Evolutionary conservation across 2,329 filamentous ascomycete genomes (phyloP).

Genomic region (Mycogone perniciosa): DNA sequence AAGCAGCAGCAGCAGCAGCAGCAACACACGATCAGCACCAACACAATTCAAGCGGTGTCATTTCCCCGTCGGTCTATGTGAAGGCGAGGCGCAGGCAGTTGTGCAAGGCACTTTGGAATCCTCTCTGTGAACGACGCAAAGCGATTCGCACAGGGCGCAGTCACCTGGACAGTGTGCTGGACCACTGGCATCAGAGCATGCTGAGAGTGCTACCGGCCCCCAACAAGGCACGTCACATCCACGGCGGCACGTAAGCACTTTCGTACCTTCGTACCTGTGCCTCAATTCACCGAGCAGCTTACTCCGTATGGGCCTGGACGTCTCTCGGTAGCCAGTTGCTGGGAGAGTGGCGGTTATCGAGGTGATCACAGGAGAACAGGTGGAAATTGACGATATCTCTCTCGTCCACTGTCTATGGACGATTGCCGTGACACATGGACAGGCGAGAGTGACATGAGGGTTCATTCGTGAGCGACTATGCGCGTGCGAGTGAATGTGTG

Average conservation of each 20-base stretch:
- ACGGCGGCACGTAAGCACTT: slow-evolving; percentile 9
- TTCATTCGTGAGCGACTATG: background rate
- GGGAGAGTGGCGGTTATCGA: slow-evolving; percentile 2
- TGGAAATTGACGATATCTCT: slow-evolving; percentile 3
- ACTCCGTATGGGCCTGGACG: background rate
- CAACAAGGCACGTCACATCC: slow-evolving; percentile 13
- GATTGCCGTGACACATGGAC: slow-evolving; percentile 4
- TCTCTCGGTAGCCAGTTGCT: slow-evolving; percentile 1
- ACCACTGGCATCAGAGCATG: slow-evolving; percentile 10
- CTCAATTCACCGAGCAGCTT: slow-evolving; percentile 9
- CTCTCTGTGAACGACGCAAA: background rate
- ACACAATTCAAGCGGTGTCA: background rate
- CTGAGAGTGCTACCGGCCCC: slow-evolving; percentile 1
- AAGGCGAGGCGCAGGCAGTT: slow-evolving; percentile 1
- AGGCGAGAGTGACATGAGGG: slow-evolving; percentile 7
- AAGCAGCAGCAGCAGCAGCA: background rate
- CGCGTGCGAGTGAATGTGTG: background rate
- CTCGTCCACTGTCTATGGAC: slow-evolving; percentile 2
- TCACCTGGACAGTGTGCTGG: slow-evolving; percentile 14
- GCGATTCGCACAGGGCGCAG: slow-evolving; percentile 11
- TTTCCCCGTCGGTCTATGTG: background rate
- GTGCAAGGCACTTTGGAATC: slow-evolving; percentile 6
- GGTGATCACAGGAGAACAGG: background rate
- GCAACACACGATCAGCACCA: slow-evolving; percentile 1
- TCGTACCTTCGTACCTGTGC: background rate